These are phyloP conservation scores for Stagonosporopsis cucurbitacearum DNA, from an alignment of 2,329 filamentous ascomycete genomes.

Conservation along the genomic window DNA sequence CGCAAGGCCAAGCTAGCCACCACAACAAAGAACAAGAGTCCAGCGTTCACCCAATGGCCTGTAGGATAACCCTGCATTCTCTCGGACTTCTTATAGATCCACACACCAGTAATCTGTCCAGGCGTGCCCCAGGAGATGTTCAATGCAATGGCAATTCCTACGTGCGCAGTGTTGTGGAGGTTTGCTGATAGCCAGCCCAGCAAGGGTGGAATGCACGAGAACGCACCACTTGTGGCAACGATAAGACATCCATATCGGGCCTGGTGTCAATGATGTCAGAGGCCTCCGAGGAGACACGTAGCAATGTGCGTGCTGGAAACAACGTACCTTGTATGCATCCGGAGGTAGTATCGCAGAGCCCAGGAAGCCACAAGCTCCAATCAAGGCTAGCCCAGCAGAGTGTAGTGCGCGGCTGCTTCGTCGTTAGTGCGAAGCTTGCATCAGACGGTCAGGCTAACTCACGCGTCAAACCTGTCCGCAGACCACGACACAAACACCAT, in stretches of 20 bases:
- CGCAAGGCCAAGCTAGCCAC: background rate
- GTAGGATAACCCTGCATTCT: slow-evolving; percentile 68
- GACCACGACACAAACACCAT: slow-evolving; percentile 42
- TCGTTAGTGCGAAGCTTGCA: background rate
- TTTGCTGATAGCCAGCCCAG: slow-evolving; percentile 74
- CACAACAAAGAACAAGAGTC: background rate
- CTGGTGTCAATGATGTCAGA: background rate
- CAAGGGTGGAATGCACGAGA: slow-evolving; percentile 72
- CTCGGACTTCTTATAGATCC: slow-evolving; percentile 72
- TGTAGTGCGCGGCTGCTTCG: slow-evolving; percentile 56
- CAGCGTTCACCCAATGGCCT: slow-evolving; percentile 61
- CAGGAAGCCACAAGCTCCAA: slow-evolving; percentile 66
- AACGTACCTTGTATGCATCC: background rate
- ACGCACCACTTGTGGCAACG: slow-evolving; percentile 69
- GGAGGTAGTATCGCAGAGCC: slow-evolving; percentile 67
- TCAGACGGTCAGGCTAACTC: background rate
- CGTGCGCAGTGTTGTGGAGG: slow-evolving; percentile 67
- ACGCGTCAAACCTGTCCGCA: slow-evolving; percentile 26
- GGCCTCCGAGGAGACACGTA: background rate
- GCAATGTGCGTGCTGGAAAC: background rate
- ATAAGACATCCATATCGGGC: slow-evolving; percentile 74
- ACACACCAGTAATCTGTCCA: slow-evolving; percentile 75
- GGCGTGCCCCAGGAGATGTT: slow-evolving; percentile 72
- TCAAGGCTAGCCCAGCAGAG: slow-evolving; percentile 45
- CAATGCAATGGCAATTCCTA: slow-evolving; percentile 72